These are phyloP conservation scores for Aspergillus quadricinctus DNA, from an alignment of 2,329 filamentous ascomycete species.

Conservation along the genomic window DNA sequence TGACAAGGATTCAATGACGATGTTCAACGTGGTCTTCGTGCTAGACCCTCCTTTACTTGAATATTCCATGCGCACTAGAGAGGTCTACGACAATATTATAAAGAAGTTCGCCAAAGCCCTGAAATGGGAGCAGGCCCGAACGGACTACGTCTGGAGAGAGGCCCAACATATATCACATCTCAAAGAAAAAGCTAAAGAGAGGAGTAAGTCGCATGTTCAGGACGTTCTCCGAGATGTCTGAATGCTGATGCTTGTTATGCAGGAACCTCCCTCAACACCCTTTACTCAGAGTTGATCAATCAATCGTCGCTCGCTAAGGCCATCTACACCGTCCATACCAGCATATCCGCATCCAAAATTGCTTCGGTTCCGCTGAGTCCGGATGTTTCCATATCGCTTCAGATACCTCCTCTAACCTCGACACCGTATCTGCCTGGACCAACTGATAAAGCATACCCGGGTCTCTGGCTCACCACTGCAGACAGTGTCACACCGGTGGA, in stretches of 20 bases:
- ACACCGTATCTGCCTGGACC: constrained; percentile 68
- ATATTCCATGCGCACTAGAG: constrained; percentile 65
- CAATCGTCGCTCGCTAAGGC: constrained; percentile 76
- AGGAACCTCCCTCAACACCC: constrained; percentile 33
- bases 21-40: constrained; percentile 97
- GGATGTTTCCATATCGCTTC: constrained; percentile 56
- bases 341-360: constrained; percentile 79
- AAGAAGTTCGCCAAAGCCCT: constrained; percentile 90
- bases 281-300: constrained; percentile 45
- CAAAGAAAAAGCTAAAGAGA: constrained; percentile 75
- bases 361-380: constrained; percentile 74
- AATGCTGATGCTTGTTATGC: constrained; percentile 11
- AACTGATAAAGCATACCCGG: constrained; percentile 64
- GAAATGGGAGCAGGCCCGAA: constrained; percentile 86
- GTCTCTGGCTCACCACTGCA: constrained; percentile 82
- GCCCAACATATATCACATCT: constrained; percentile 75
- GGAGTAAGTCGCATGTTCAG: constrained; percentile 24
- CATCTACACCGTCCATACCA: constrained; percentile 75
- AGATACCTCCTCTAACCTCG: constrained; percentile 60
- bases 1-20: constrained; percentile 68
- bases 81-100: constrained; percentile 84
- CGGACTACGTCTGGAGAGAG: constrained; percentile 87
- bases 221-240: not conserved
- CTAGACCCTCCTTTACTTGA: constrained; percentile 75
- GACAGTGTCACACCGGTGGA: constrained; percentile 72